A percentile compares a stretch with the other conserved stretches of the same genome.
Evolutionary conservation across 148 eudicot genomes (phyloP).

Genomic region (Limonium bicolor): DNA sequence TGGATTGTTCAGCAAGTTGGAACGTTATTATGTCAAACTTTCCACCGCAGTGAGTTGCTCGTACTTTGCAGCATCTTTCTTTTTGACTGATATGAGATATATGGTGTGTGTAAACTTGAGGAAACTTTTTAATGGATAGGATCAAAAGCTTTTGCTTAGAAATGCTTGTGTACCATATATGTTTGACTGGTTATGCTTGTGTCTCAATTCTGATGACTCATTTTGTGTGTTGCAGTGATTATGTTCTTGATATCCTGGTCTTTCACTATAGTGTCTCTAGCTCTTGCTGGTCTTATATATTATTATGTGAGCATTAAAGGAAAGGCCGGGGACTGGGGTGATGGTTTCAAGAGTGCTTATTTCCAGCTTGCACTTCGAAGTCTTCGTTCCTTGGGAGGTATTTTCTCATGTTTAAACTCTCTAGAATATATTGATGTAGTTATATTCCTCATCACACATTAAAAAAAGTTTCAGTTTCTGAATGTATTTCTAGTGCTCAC

Average conservation of each 20-base stretch:
- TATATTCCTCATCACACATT: neutral
- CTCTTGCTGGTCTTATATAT: conserved; percentile 91
- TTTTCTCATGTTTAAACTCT: neutral
- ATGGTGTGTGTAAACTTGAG: too few relatives aligned
- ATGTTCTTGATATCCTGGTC: conserved; percentile 98
- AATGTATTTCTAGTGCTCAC: too few relatives aligned
- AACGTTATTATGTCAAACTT: too few relatives aligned
- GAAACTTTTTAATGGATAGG: too few relatives aligned
- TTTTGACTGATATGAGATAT: too few relatives aligned
- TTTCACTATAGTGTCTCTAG: conserved; percentile 84
- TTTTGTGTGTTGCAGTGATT: conserved; percentile 55
- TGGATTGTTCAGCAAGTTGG: too few relatives aligned
- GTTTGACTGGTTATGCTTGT: too few relatives aligned
- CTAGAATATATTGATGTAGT: neutral
- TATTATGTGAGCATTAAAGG: conserved; percentile 92
- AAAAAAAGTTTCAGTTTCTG: neutral
- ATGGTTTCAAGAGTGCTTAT: conserved; percentile 99
- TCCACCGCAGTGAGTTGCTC: too few relatives aligned
- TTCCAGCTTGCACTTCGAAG: conserved; percentile 99
- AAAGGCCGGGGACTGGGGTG: conserved; percentile 99
- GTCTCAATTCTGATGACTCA: too few relatives aligned
- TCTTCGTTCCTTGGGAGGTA: conserved; percentile 94
- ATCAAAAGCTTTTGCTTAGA: too few relatives aligned
- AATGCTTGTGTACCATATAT: too few relatives aligned
- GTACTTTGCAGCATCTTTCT: too few relatives aligned